Conservation (phyloP, 805 yeast genomes). For the Millerozyma acaciae region DNA sequence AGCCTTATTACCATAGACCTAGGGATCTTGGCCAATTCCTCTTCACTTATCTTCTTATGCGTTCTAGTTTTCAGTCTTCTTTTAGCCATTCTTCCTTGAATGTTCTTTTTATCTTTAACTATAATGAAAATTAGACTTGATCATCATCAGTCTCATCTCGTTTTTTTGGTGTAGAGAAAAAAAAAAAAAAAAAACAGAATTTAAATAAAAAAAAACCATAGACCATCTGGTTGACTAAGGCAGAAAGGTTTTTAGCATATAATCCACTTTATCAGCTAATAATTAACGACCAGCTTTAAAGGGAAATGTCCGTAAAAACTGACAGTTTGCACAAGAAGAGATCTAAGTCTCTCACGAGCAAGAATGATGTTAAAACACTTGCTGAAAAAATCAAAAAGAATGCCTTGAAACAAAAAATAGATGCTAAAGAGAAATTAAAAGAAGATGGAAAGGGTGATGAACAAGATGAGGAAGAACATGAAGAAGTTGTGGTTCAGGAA, state of each 20-base stretch:
- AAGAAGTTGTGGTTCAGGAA: slow-evolving; percentile 7
- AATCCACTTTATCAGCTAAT: too few relatives aligned
- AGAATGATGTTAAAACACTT: slow-evolving; percentile 41
- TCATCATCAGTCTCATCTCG: too few relatives aligned
- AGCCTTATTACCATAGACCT: slow-evolving; percentile 91
- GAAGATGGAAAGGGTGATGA: slow-evolving; percentile 5
- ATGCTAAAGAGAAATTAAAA: slow-evolving; percentile 8
- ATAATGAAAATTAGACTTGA: background rate
- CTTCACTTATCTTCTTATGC: slow-evolving; percentile 63
- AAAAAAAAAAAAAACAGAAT: background rate
- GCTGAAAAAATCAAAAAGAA: slow-evolving; percentile 51
- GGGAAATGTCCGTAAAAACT: slow-evolving; percentile 7
- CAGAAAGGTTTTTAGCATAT: background rate
- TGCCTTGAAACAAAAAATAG: slow-evolving; percentile 23
- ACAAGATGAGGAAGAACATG: slow-evolving; percentile 2
- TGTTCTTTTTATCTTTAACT: background rate
- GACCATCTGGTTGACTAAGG: background rate
- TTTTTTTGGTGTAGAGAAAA: background rate
- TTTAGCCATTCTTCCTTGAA: slow-evolving; percentile 29
- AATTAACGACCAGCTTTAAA: background rate
- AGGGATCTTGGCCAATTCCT: slow-evolving; percentile 71
- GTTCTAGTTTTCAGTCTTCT: slow-evolving; percentile 76
- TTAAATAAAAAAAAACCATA: slow-evolving; percentile 1
- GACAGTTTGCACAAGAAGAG: slow-evolving; percentile 12
- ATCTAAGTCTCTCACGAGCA: slow-evolving; percentile 11